Percentiles rank a stretch among this genome's conserved stretches.
phyloP scores from a whole-genome alignment of 805 yeast species.

The Scheffersomyces spartinae region DNA sequence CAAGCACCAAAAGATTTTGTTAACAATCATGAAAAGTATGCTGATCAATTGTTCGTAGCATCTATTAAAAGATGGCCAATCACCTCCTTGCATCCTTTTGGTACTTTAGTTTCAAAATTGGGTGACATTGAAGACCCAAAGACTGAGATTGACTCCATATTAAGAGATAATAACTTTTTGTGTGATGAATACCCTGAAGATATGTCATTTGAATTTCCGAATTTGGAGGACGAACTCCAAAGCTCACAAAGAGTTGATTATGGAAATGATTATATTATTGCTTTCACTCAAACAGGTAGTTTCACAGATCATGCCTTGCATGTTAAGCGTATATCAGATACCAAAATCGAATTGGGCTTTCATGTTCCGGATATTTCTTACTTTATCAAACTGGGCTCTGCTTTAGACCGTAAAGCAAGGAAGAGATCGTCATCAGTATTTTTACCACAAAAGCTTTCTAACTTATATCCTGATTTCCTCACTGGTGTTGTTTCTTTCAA shows the following conservation, averaged over 20 bases:
- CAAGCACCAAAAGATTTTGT: constrained; percentile 95
- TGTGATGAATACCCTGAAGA: constrained; percentile 68
- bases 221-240: constrained; percentile 25
- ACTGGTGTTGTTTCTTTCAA: constrained; percentile 50
- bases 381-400: constrained; percentile 59
- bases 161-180: constrained; percentile 76
- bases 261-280: constrained; percentile 48
- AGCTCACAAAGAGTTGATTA: constrained; percentile 38
- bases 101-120: constrained; percentile 77
- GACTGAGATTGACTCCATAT: constrained; percentile 78
- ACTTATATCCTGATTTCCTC: constrained; percentile 58
- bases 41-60: constrained; percentile 79
- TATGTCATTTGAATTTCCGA: constrained; percentile 27
- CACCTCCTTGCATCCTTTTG: constrained; percentile 96
- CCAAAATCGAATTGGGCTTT: constrained; percentile 69
- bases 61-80: constrained; percentile 98
- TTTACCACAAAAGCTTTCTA: constrained; percentile 63
- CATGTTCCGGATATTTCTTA: constrained; percentile 76
- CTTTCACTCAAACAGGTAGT: constrained; percentile 46
- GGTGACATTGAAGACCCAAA: constrained; percentile 69
- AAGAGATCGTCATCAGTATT: constrained; percentile 85
- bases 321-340: constrained; percentile 49
- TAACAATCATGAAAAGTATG: constrained; percentile 77
- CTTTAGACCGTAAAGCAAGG: constrained; percentile 79
- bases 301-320: constrained; percentile 74